phyloP scores from a whole-genome alignment of 352 stramenopile genomes.

The Pseudoperonospora humuli region DNA sequence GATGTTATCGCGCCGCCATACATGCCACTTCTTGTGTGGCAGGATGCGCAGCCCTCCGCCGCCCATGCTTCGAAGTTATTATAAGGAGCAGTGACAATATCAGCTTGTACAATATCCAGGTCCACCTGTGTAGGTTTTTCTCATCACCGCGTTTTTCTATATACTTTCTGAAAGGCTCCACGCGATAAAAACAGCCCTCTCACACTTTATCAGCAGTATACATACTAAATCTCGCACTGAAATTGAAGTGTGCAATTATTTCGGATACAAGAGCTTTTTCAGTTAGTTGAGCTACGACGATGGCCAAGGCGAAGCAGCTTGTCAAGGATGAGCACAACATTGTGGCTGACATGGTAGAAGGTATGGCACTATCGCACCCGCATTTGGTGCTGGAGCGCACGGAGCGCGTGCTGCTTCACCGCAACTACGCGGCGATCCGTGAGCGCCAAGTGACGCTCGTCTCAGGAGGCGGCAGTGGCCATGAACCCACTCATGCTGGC shows the following conservation, averaged over 20 bases:
- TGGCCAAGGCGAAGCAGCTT: constrained; percentile 46
- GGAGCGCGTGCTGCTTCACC: constrained; percentile 66
- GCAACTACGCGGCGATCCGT: constrained; percentile 54
- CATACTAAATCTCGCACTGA: no score
- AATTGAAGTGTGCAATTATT: no score
- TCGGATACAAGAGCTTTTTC: background rate
- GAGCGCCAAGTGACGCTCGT: constrained; percentile 69
- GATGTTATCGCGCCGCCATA: constrained; percentile 80
- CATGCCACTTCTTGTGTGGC: constrained; percentile 79
- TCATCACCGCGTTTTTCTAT: no score
- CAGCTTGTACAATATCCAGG: no score
- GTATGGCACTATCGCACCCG: constrained; percentile 52
- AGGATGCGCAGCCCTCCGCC: constrained; percentile 59
- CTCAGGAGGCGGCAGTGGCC: constrained; percentile 70
- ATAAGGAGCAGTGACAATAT: no score
- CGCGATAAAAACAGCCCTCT: no score
- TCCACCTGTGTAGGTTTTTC: no score
- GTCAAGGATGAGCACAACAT: constrained; percentile 39
- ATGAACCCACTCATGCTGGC: constrained; percentile 95
- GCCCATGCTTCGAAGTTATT: constrained; percentile 29
- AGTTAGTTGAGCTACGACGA: background rate
- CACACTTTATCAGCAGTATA: no score
- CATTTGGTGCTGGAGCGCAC: constrained; percentile 55
- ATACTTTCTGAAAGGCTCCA: no score
- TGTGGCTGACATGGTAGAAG: constrained; percentile 75